phyloP scores from a whole-genome alignment of 768 basidiomycete genomes.

The Rubroboletus pulcherrimus region DNA sequence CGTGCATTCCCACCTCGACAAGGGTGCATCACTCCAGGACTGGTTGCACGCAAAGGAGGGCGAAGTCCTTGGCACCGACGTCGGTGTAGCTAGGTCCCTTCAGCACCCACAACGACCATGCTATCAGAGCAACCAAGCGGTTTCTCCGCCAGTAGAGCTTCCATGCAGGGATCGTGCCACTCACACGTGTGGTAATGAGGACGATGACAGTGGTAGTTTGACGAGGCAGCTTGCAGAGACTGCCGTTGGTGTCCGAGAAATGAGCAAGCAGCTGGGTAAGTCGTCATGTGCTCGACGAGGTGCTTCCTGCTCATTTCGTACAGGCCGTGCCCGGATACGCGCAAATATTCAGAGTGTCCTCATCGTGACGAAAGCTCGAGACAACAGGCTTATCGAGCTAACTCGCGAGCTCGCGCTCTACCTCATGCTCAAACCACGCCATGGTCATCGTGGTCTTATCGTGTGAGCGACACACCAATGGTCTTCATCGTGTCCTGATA shows the following conservation, averaged over 20 bases:
- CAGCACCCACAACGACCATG: constrained; percentile 26
- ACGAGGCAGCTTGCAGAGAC: constrained; percentile 95
- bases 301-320: constrained; percentile 8
- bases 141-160: constrained; percentile 15
- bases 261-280: constrained; percentile 97
- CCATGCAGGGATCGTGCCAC: constrained; percentile 14
- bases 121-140: constrained; percentile 4
- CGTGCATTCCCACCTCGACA: constrained; percentile 88
- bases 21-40: constrained; percentile 71
- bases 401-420: constrained; percentile 93
- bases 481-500: constrained; percentile 13
- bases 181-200: constrained; percentile 32
- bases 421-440: constrained; percentile 84
- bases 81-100: constrained; percentile 51
- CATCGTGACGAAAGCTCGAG: constrained; percentile 95
- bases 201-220: constrained; percentile 70
- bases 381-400: constrained; percentile 93
- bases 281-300: constrained; percentile 10
- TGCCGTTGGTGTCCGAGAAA: constrained; percentile 93
- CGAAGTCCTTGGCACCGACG: constrained; percentile 31
- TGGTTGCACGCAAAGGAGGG: constrained; percentile 51
- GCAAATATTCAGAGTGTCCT: constrained; percentile 91
- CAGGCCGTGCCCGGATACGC: constrained; percentile 88
- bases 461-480: constrained; percentile 53
- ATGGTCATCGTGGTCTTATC: constrained; percentile 71